Conservation (phyloP, 1,139 yeast genomes). For the Taiozyma onychis region DNA sequence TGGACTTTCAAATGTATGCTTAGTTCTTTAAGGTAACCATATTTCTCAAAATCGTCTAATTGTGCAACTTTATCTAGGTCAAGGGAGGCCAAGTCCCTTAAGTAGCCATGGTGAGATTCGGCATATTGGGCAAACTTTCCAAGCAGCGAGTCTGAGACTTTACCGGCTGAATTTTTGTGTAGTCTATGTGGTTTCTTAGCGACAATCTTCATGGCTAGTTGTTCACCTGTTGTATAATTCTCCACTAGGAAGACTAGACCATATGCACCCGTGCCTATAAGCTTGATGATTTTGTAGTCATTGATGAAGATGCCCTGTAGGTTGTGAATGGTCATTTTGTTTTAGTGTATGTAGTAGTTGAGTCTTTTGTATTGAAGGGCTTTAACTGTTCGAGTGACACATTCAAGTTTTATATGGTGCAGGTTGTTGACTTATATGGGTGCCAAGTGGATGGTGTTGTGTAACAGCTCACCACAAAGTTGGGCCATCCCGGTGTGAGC, state of each 20-base stretch:
- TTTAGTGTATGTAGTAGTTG: background rate
- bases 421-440: background rate
- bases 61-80: conserved; percentile 39
- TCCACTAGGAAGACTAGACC: conserved; percentile 75
- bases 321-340: background rate
- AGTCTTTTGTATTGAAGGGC: background rate
- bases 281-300: conserved; percentile 41
- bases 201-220: conserved; percentile 71
- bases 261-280: conserved; percentile 87
- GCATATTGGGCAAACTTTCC: conserved; percentile 23
- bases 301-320: conserved; percentile 29
- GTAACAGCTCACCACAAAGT: background rate
- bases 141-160: conserved; percentile 12
- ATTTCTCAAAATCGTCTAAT: conserved; percentile 23
- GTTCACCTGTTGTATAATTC: conserved; percentile 43
- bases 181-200: conserved; percentile 35
- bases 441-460: background rate
- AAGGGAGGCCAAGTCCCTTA: conserved; percentile 27
- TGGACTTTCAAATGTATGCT: conserved; percentile 71
- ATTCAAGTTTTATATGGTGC: background rate
- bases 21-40: conserved; percentile 59
- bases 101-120: conserved; percentile 2
- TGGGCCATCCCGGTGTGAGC: background rate
- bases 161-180: background rate
- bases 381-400: background rate